Percentiles rank a stretch among this genome's conserved stretches.
Evolutionary conservation across 768 basidiomycete genomes (phyloP).

Genomic region (Jaapia argillacea): DNA sequence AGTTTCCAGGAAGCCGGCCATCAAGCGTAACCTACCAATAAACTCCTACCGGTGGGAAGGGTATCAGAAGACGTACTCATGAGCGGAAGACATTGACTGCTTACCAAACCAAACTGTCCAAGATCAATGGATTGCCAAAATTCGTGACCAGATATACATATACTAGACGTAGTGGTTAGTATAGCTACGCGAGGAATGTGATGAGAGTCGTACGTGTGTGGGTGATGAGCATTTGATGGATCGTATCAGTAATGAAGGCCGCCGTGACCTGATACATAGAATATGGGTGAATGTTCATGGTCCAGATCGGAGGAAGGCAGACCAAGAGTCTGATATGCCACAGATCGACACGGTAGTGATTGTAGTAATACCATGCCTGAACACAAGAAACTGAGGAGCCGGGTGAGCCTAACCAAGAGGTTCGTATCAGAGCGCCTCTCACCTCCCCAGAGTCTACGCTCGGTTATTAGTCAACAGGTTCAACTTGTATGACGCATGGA

Average conservation of each 20-base stretch:
- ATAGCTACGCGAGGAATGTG: neutral
- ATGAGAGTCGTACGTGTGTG: slow-evolving; percentile 29
- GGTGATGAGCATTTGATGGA: slow-evolving; percentile 43
- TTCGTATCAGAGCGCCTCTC: neutral
- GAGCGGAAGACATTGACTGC: slow-evolving; percentile 8
- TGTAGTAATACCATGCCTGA: slow-evolving; percentile 47
- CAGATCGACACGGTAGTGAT: slow-evolving; percentile 34
- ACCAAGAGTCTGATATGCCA: slow-evolving; percentile 41
- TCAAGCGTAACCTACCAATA: too few species aligned
- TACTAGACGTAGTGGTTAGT: slow-evolving; percentile 19
- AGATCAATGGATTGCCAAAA: slow-evolving; percentile 19
- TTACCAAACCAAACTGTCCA: slow-evolving; percentile 31
- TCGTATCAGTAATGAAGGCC: slow-evolving; percentile 39
- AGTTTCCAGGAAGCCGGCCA: too few species aligned
- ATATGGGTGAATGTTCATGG: neutral
- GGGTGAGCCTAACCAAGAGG: neutral
- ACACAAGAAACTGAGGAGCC: slow-evolving; percentile 35
- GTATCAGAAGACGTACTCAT: slow-evolving; percentile 3
- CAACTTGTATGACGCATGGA: too few species aligned
- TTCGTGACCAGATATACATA: slow-evolving; percentile 39
- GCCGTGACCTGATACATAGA: slow-evolving; percentile 29
- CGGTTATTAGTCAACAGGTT: neutral
- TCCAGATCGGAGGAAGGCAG: slow-evolving; percentile 7
- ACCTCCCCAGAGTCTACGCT: neutral
- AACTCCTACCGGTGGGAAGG: too few species aligned